These are phyloP conservation scores for Solanum habrochaites DNA, from an alignment of 257 asterid species.

Conservation along the genomic window DNA sequence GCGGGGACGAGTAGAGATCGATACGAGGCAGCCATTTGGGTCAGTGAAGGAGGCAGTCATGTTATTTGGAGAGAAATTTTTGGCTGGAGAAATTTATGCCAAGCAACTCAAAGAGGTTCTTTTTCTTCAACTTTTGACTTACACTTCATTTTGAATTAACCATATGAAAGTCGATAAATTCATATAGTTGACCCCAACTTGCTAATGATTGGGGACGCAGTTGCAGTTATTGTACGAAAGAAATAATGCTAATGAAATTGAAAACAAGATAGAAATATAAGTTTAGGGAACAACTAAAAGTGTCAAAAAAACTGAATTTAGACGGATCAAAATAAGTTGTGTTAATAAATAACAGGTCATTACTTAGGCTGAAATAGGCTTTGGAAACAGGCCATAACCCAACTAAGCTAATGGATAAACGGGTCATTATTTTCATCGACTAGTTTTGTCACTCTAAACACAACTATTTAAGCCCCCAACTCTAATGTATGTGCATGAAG, in stretches of 20 bases:
- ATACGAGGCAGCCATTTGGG: slow-evolving; percentile 62
- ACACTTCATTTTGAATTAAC: not conserved
- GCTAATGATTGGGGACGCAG: not conserved
- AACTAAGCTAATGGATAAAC: not conserved
- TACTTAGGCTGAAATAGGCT: not conserved
- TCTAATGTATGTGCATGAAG: not conserved
- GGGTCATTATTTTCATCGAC: not conserved
- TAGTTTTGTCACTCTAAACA: not conserved
- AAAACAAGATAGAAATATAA: not conserved
- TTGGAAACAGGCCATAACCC: not conserved
- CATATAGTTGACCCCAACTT: not conserved
- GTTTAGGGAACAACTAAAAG: not conserved
- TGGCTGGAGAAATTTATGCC: slow-evolving; percentile 63
- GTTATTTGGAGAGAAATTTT: slow-evolving; percentile 66
- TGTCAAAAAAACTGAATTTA: not conserved
- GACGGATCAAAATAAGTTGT: not conserved
- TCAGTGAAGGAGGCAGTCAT: slow-evolving; percentile 79
- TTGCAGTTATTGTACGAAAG: not conserved
- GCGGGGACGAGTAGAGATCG: slow-evolving; percentile 80
- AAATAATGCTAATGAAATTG: not conserved
- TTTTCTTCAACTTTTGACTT: not conserved
- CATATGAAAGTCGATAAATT: not conserved
- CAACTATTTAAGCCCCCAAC: not conserved
- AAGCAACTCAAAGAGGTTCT: slow-evolving; percentile 50
- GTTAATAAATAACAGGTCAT: not conserved